Percentiles rank a stretch among this genome's conserved stretches.
phyloP scores from a whole-genome alignment of 495 filamentous ascomycete species.

The Penicillium pulvis region DNA sequence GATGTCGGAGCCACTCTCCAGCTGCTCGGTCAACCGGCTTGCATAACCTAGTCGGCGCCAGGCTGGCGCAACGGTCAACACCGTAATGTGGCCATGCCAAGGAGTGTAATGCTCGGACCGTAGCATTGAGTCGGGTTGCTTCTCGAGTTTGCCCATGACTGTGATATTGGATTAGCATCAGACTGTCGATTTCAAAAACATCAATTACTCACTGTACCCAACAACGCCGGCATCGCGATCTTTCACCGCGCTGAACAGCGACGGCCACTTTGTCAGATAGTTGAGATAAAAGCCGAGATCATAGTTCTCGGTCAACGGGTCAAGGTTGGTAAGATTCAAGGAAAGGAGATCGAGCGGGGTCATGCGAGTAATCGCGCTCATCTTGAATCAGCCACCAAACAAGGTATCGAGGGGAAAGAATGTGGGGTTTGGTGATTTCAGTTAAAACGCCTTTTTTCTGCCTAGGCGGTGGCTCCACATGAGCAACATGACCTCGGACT shows the following conservation, averaged over 20 bases:
- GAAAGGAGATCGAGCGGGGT: conserved; percentile 72
- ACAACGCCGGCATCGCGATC: conserved; percentile 80
- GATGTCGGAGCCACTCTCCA: conserved; percentile 78
- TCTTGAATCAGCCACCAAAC: conserved; percentile 30
- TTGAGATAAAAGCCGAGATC: conserved; percentile 92
- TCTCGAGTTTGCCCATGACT: conserved; percentile 98
- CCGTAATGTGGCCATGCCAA: conserved; percentile 98
- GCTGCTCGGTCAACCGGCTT: conserved; percentile 70
- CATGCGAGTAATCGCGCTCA: conserved; percentile 73
- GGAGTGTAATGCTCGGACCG: conserved; percentile 85
- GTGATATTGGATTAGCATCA: conserved; percentile 8
- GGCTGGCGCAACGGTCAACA: conserved; percentile 86
- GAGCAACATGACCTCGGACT: not conserved
- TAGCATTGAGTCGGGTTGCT: conserved; percentile 70
- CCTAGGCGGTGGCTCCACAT: conserved; percentile 5
- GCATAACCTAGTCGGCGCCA: conserved; percentile 86
- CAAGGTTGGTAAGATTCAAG: conserved; percentile 84
- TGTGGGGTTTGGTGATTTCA: conserved; percentile 11
- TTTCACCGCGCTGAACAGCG: conserved; percentile 86
- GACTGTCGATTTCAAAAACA: not conserved
- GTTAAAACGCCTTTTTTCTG: conserved; percentile 14
- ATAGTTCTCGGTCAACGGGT: conserved; percentile 95
- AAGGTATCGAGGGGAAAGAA: conserved; percentile 8
- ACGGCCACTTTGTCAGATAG: conserved; percentile 92
- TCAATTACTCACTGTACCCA: conserved; percentile 74